Evolutionary conservation across 257 asterid species (phyloP).

Genomic region (Lycium ferocissimum): DNA sequence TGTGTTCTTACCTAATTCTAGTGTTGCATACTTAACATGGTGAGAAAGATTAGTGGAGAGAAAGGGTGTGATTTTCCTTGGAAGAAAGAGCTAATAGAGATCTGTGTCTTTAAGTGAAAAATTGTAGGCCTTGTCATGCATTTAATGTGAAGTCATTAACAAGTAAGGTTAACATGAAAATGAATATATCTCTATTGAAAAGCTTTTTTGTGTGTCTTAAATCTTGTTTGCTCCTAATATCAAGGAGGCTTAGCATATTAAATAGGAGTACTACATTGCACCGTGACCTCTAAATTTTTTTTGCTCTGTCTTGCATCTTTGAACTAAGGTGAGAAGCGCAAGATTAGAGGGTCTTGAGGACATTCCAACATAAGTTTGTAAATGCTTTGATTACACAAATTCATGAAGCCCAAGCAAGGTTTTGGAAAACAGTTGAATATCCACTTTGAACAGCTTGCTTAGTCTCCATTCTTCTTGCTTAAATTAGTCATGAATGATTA

Average conservation of each 20-base stretch:
- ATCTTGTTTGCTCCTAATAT: neutral
- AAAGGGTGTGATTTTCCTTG: slow-evolving; percentile 17
- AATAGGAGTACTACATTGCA: neutral
- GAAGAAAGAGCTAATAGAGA: neutral
- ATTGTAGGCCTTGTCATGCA: neutral
- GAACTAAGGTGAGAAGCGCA: neutral
- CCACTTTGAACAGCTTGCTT: no score
- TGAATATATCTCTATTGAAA: neutral
- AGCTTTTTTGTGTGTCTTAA: neutral
- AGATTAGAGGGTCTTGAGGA: no score
- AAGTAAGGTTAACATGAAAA: neutral
- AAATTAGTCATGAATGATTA: neutral
- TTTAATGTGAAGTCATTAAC: slow-evolving; percentile 13
- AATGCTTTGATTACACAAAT: no score
- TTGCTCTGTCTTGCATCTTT: neutral
- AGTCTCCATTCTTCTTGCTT: neutral
- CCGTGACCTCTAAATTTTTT: neutral
- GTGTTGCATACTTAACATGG: neutral
- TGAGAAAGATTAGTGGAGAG: neutral
- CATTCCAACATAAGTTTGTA: no score
- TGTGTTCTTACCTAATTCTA: neutral
- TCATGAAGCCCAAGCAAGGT: no score
- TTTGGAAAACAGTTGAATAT: no score
- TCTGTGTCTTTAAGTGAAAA: neutral
- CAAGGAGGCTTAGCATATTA: neutral